These are phyloP conservation scores for Takakia lepidozioides DNA, from an alignment of 225 moss, liverwort and hornwort species.

Conservation along the genomic window DNA sequence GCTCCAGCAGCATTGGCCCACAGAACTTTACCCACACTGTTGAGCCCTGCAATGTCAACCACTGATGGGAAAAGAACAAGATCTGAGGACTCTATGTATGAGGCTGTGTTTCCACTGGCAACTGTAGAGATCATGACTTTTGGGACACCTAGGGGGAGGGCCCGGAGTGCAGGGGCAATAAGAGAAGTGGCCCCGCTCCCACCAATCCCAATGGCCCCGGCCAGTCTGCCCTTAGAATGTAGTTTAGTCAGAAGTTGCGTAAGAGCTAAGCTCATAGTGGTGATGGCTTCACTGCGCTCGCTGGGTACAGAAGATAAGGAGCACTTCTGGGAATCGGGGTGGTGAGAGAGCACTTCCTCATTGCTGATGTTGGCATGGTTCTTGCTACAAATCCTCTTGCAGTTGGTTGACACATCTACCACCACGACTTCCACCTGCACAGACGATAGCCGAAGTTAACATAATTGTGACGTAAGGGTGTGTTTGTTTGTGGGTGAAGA, in stretches of 20 bases:
- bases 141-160: constrained; percentile 80
- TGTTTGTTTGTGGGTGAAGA: too few species aligned
- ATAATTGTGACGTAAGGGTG: too few species aligned
- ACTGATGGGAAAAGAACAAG: constrained; percentile 81
- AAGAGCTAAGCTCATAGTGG: constrained; percentile 73
- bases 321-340: constrained; percentile 64
- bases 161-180: constrained; percentile 80
- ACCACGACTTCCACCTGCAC: constrained; percentile 77
- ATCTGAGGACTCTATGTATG: constrained; percentile 66
- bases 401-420: constrained; percentile 77
- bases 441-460: too few species aligned
- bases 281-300: constrained; percentile 50
- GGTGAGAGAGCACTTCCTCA: constrained; percentile 76
- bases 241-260: constrained; percentile 51
- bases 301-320: constrained; percentile 48
- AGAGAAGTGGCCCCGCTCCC: constrained; percentile 83
- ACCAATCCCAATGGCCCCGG: constrained; percentile 83
- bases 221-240: constrained; percentile 55
- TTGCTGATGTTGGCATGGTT: constrained; percentile 53
- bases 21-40: constrained; percentile 61
- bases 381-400: constrained; percentile 31
- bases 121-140: constrained; percentile 86
- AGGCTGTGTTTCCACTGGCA: constrained; percentile 83
- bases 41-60: constrained; percentile 87
- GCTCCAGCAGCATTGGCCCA: constrained; percentile 81